A percentile compares a stretch with the other conserved stretches of the same genome.
Evolutionary conservation across 768 basidiomycete species (phyloP).

Genomic region (Baorangia bicolor): DNA sequence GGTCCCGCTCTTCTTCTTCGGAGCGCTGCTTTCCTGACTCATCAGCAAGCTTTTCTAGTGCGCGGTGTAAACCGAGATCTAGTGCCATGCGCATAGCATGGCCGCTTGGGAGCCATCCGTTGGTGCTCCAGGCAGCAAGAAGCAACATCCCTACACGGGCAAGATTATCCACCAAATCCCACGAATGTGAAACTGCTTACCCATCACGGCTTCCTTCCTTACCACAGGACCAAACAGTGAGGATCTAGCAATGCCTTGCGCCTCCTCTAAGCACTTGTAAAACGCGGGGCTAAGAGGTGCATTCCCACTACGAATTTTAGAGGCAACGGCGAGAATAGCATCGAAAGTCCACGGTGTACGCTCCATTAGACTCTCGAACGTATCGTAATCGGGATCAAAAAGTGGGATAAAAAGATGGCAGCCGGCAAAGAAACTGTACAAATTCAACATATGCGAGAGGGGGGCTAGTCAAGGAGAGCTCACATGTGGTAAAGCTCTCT

Average conservation of each 20-base stretch:
- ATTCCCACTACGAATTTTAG: constrained; percentile 89
- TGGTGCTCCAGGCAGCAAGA: constrained; percentile 90
- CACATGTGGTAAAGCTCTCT: constrained; percentile 91
- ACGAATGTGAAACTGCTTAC: constrained; percentile 38
- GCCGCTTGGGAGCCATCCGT: constrained; percentile 92
- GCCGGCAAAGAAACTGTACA: constrained; percentile 84
- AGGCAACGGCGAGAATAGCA: constrained; percentile 87
- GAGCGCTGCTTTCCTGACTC: constrained; percentile 58
- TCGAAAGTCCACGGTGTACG: constrained; percentile 96
- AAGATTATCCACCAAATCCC: constrained; percentile 1
- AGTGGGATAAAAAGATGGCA: constrained; percentile 96
- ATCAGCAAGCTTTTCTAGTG: constrained; percentile 87
- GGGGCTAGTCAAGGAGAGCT: constrained; percentile 29
- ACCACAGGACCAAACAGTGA: constrained; percentile 93
- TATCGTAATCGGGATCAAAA: constrained; percentile 91
- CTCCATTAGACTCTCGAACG: constrained; percentile 88
- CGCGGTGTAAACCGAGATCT: constrained; percentile 90
- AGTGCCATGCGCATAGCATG: constrained; percentile 97
- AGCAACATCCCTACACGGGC: constrained; percentile 73
- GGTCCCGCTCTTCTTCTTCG: constrained; percentile 83
- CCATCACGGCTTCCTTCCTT: constrained; percentile 92
- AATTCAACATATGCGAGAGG: constrained; percentile 1
- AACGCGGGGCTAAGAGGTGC: constrained; percentile 83
- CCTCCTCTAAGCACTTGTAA: constrained; percentile 90
- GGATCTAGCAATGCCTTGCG: constrained; percentile 92